Evolutionary conservation across 768 basidiomycete species (phyloP), one percentile per base, ranked within the genome.

Genomic region (Pisolithus albus): DNA sequence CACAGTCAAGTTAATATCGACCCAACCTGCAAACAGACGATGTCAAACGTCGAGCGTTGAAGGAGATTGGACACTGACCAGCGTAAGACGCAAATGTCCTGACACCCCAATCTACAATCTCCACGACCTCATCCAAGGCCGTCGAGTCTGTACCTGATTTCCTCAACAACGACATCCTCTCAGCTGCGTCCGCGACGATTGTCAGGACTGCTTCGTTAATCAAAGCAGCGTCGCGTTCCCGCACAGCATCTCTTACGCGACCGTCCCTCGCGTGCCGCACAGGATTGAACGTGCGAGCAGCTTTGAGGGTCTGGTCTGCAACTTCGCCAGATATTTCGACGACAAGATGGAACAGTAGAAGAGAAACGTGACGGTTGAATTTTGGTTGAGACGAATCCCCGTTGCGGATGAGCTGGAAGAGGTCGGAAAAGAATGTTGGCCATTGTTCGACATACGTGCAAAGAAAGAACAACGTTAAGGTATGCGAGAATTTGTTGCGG

Each of bases 301-400:
- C 79, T 70, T 95, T 92, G 61, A 98, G 82, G 55, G 92, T 82
- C 61, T 91, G 88, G 72, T 99, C 96, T 46, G 92, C 92, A n/a
- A 98, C 88, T 68, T 99, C 96, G 11, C 89, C 88, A 0, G 93
- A 94, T 49, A 98, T 94, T 67, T 99, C 96, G 53, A 88, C 82
- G 41, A 99, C 76, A 59, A 97, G 76, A 61, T 89, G 92, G 66
- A 98, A 89, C 66, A 96, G 83, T 52, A 99, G 79, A 26, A 93
- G 77, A 19, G 88, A 88, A 30, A 95, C 80, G 61, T 94, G 88
- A 41, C 81, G 81, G 65, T 94, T 95, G 70, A 86, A 83, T 23
- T 79, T 74, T 38, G 79, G 72, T 56, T 76, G 71, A 13, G 75
- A 72, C 9, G 82, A 77, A 55, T 83, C 74, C 26, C 80, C 63